A percentile compares a stretch with the other conserved stretches of the same genome.
Evolutionary conservation across 2,329 filamentous ascomycete genomes (phyloP).

Genomic region (Dothideomycetes sp.): DNA sequence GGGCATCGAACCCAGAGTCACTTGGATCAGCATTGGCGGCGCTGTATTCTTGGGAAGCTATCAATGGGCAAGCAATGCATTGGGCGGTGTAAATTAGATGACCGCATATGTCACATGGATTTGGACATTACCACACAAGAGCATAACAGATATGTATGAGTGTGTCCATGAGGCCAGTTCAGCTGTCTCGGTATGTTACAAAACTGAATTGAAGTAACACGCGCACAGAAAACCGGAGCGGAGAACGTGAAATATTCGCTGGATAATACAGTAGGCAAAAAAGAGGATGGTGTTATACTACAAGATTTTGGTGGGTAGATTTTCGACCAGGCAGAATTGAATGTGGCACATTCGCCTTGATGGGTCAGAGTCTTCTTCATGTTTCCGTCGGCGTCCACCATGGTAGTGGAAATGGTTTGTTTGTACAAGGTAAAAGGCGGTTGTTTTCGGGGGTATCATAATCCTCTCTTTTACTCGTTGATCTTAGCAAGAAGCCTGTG

Average conservation of each 20-base stretch:
- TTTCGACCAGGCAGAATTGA: not conserved
- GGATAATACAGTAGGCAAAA: conserved; percentile 10
- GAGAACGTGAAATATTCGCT: not conserved
- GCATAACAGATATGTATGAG: no score
- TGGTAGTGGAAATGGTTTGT: not conserved
- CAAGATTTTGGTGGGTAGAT: not conserved
- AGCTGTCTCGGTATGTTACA: no score
- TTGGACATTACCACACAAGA: no score
- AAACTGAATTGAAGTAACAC: no score
- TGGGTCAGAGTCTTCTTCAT: not conserved
- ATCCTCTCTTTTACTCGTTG: conserved; percentile 74
- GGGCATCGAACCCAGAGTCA: conserved; percentile 70
- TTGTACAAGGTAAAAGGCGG: not conserved
- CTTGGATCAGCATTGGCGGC: conserved; percentile 92
- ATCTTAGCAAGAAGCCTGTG: conserved; percentile 93
- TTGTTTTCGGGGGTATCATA: conserved; percentile 12
- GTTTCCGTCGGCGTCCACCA: not conserved
- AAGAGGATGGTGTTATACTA: conserved; percentile 4
- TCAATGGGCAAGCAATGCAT: conserved; percentile 72
- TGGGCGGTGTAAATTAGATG: conserved; percentile 43
- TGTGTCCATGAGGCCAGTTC: no score
- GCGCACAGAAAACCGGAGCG: no score
- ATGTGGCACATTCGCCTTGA: not conserved
- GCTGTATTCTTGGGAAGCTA: conserved; percentile 93
- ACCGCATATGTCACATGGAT: no score